Evolutionary conservation across 805 yeast genomes (phyloP).

Genomic region (Monosporozyma yasuniensis): DNA sequence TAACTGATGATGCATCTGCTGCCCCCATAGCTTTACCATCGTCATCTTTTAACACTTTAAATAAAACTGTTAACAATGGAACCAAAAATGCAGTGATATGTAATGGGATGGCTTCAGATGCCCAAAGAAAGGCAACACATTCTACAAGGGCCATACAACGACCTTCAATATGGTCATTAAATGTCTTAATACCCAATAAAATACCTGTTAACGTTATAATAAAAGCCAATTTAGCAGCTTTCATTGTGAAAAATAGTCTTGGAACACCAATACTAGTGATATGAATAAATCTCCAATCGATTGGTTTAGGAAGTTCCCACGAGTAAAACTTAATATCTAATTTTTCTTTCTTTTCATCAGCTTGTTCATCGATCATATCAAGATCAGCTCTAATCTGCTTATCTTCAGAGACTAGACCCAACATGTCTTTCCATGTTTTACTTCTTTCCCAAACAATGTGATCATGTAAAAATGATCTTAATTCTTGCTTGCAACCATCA

Average conservation of each 20-base stretch:
- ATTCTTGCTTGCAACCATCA: slow-evolving; percentile 45
- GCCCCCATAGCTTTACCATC: slow-evolving; percentile 50
- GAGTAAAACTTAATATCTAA: slow-evolving; percentile 29
- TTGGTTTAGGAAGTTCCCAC: slow-evolving; percentile 26
- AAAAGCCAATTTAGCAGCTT: slow-evolving; percentile 40
- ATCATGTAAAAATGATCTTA: slow-evolving; percentile 64
- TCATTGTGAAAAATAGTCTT: slow-evolving; percentile 38
- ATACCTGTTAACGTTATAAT: slow-evolving; percentile 45
- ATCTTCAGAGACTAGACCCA: slow-evolving; percentile 62
- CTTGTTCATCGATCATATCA: slow-evolving; percentile 5
- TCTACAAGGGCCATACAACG: slow-evolving; percentile 61
- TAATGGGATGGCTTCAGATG: slow-evolving; percentile 87
- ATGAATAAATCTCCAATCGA: slow-evolving; percentile 5
- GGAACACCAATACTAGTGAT: slow-evolving; percentile 32
- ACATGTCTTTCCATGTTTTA: slow-evolving; percentile 93
- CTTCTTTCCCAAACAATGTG: slow-evolving; percentile 95
- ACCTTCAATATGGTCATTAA: slow-evolving; percentile 51
- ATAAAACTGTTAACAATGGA: slow-evolving; percentile 69
- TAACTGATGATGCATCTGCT: slow-evolving; percentile 54
- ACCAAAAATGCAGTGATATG: slow-evolving; percentile 80
- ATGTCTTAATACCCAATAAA: slow-evolving; percentile 49
- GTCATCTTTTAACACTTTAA: slow-evolving; percentile 50
- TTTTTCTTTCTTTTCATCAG: slow-evolving; percentile 41
- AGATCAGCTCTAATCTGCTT: slow-evolving; percentile 25
- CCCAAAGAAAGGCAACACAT: slow-evolving; percentile 74